Conservation (phyloP, 352 stramenopile genomes). For the Pythium coloratum region DNA sequence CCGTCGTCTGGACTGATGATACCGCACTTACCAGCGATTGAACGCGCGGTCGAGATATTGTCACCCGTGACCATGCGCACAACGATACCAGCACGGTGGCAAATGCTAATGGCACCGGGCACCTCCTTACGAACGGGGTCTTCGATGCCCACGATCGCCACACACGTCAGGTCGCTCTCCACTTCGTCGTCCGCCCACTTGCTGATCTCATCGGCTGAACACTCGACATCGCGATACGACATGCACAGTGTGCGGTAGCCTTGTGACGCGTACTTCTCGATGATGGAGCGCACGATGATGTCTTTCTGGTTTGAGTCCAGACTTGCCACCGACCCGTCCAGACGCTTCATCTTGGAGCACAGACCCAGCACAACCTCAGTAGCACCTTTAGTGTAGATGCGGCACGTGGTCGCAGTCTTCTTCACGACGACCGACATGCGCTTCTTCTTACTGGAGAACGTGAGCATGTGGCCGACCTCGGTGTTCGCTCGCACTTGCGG, state of each 20-base stretch:
- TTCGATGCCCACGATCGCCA: conserved; percentile 90
- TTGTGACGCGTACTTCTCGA: conserved; percentile 86
- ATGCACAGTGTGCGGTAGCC: conserved; percentile 81
- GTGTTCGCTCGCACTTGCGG: conserved; percentile 92
- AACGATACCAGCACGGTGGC: conserved; percentile 90
- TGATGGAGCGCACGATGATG: too few species aligned
- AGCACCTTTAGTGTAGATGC: conserved; percentile 78
- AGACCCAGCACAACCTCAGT: conserved; percentile 74
- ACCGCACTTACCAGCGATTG: conserved; percentile 86
- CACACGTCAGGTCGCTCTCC: conserved; percentile 39
- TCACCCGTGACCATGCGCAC: conserved; percentile 94
- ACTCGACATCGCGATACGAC: conserved; percentile 70
- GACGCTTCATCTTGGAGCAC: conserved; percentile 63
- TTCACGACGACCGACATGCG: conserved; percentile 79
- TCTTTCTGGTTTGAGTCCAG: too few species aligned
- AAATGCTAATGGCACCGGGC: conserved; percentile 85
- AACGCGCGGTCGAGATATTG: conserved; percentile 87
- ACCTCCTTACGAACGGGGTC: conserved; percentile 92
- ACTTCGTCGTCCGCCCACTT: conserved; percentile 66
- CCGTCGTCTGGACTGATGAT: conserved; percentile 61
- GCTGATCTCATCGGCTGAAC: conserved; percentile 57
- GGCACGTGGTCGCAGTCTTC: conserved; percentile 41
- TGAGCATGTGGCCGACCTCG: conserved; percentile 74
- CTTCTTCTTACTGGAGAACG: conserved; percentile 84
- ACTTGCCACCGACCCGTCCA: conserved; percentile 62